These are phyloP conservation scores for Phytophthora fragariae DNA, from an alignment of 352 stramenopile genomes.

Conservation along the genomic window DNA sequence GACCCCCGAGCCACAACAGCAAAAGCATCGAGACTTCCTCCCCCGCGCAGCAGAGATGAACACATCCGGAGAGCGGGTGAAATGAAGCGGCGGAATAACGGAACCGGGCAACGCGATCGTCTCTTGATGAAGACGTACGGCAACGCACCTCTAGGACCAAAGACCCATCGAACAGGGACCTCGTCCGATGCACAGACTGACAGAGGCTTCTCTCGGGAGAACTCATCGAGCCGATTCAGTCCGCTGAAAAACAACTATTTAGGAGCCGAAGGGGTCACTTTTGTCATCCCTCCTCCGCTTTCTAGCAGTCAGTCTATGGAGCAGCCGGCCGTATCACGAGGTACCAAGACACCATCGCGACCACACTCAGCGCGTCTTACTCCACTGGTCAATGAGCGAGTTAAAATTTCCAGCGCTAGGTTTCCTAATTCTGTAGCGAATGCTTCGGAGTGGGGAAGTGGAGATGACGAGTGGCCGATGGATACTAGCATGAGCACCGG, in stretches of 20 bases:
- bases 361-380: conserved; percentile 48
- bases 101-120: conserved; percentile 52
- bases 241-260: conserved; percentile 60
- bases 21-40: conserved; percentile 45
- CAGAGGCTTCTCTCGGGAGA: conserved; percentile 20
- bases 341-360: conserved; percentile 38
- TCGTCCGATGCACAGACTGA: conserved; percentile 22
- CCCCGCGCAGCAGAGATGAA: conserved; percentile 54
- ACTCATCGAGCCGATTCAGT: conserved; percentile 36
- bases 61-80: conserved; percentile 36
- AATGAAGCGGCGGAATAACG: conserved; percentile 50
- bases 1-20: conserved; percentile 27
- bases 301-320: conserved; percentile 41
- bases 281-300: conserved; percentile 63
- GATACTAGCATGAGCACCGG: conserved; percentile 32
- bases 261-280: conserved; percentile 44
- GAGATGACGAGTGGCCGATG: conserved; percentile 25
- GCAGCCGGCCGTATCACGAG: conserved; percentile 24
- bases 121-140: conserved; percentile 65
- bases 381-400: conserved; percentile 46
- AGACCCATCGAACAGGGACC: conserved; percentile 27
- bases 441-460: conserved; percentile 20
- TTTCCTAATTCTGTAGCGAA: conserved; percentile 22
- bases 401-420: conserved; percentile 47
- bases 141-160: conserved; percentile 26